A percentile compares a stretch with the other conserved stretches of the same genome.
These are phyloP conservation scores for Orbilia javanica DNA, from an alignment of 2,329 filamentous ascomycete genomes.

Conservation along the genomic window DNA sequence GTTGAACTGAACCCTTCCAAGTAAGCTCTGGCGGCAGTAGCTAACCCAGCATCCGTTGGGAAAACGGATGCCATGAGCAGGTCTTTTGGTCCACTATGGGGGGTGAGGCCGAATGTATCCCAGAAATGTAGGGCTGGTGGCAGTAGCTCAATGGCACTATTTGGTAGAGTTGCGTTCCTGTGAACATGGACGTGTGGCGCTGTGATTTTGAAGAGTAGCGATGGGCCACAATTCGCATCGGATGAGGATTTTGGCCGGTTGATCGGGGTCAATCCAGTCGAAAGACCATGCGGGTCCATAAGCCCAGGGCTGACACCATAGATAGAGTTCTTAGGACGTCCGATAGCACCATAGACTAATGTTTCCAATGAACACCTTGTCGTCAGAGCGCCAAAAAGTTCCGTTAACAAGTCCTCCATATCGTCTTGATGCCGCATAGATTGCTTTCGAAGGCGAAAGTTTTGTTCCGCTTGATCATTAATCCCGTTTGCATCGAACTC, in stretches of 20 bases:
- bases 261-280: slow-evolving; percentile 36
- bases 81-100: slow-evolving; percentile 78
- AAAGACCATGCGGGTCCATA: slow-evolving; percentile 33
- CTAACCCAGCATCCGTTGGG: slow-evolving; percentile 75
- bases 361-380: slow-evolving; percentile 47
- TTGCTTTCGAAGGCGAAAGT: slow-evolving; percentile 28
- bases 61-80: slow-evolving; percentile 78
- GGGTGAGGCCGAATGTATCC: slow-evolving; percentile 82
- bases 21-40: slow-evolving; percentile 74
- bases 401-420: slow-evolving; percentile 40
- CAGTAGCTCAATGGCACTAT: slow-evolving; percentile 76
- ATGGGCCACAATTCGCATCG: slow-evolving; percentile 9
- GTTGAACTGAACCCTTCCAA: slow-evolving; percentile 78
- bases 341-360: slow-evolving; percentile 38
- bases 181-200: slow-evolving; percentile 79
- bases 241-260: slow-evolving; percentile 53
- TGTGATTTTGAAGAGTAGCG: slow-evolving; percentile 72
- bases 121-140: slow-evolving; percentile 82
- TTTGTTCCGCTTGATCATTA: slow-evolving; percentile 23
- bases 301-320: slow-evolving; percentile 49
- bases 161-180: slow-evolving; percentile 70
- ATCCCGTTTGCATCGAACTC: slow-evolving; percentile 46
- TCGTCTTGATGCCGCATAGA: slow-evolving; percentile 42
- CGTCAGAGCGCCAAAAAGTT: slow-evolving; percentile 37
- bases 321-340: slow-evolving; percentile 40